phyloP scores from a whole-genome alignment of 495 filamentous ascomycete genomes.

The Penicillium salamii region DNA sequence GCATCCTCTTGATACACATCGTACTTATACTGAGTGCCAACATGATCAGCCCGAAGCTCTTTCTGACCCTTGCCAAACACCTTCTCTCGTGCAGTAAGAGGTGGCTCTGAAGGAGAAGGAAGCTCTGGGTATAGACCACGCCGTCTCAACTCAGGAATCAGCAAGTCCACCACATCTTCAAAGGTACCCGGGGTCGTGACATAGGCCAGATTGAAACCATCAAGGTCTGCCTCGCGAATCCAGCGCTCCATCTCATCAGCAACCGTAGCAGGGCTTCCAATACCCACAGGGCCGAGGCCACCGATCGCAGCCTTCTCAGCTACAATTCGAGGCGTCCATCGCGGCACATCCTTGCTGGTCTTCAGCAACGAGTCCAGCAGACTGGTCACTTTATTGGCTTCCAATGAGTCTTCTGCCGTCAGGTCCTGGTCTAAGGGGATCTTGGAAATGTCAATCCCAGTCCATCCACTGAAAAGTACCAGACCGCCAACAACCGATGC shows the following conservation, averaged over 20 bases:
- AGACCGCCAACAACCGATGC: constrained; percentile 54
- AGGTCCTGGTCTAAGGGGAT: constrained; percentile 57
- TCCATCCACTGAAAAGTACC: constrained; percentile 60
- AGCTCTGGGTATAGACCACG: constrained; percentile 46
- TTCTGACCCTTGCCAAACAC: constrained; percentile 57
- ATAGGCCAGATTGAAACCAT: constrained; percentile 57
- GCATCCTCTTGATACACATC: constrained; percentile 53
- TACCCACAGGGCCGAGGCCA: constrained; percentile 49
- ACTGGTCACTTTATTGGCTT: constrained; percentile 51
- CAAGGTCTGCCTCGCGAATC: constrained; percentile 56
- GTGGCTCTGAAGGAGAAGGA: constrained; percentile 32
- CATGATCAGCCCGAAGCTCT: constrained; percentile 51
- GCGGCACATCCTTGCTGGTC: constrained; percentile 46
- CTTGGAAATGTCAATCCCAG: constrained; percentile 59
- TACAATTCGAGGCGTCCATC: constrained; percentile 51
- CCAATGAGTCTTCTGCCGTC: constrained; percentile 47
- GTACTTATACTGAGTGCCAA: constrained; percentile 55
- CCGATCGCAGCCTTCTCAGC: constrained; percentile 59
- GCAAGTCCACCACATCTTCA: constrained; percentile 57
- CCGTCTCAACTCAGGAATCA: constrained; percentile 56
- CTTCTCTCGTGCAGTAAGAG: constrained; percentile 57
- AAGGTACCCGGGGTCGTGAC: constrained; percentile 60
- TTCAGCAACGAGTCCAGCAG: constrained; percentile 51
- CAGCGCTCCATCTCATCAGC: constrained; percentile 59
- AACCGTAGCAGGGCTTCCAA: constrained; percentile 53